Conservation (phyloP, 331 rosid genomes). For the Malus hybrid region DNA sequence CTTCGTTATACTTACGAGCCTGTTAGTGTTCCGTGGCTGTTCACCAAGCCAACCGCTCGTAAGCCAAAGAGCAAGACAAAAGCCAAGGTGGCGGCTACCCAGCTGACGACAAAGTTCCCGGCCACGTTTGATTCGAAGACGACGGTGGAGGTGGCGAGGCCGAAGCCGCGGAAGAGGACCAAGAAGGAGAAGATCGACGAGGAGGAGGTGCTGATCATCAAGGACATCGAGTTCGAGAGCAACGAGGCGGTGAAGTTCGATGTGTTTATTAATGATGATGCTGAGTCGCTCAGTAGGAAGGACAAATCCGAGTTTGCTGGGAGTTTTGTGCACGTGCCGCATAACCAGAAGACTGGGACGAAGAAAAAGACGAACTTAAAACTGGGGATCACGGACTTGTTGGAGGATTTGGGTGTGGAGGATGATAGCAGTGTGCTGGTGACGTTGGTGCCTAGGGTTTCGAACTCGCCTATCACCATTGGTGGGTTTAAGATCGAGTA, state of each 20-base stretch:
- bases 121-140: constrained; percentile 18
- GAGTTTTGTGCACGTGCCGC: constrained; percentile 67
- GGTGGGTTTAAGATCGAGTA: constrained; percentile 18
- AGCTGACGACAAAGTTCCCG: constrained; percentile 21
- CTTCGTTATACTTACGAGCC: constrained; percentile 54
- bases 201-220: constrained; percentile 62
- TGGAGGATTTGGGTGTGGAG: constrained; percentile 66
- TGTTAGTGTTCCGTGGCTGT: constrained; percentile 44
- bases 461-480: constrained; percentile 26
- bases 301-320: constrained; percentile 61
- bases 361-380: constrained; percentile 29
- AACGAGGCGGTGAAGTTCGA: constrained; percentile 43
- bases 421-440: constrained; percentile 47
- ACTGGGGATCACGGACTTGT: constrained; percentile 40
- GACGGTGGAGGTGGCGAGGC: constrained; percentile 40
- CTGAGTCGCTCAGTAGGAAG: constrained; percentile 19
- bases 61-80: constrained; percentile 23
- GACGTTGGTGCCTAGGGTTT: constrained; percentile 53
- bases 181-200: constrained; percentile 38
- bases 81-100: not conserved
- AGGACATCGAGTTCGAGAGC: constrained; percentile 41
- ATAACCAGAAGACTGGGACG: constrained; percentile 14
- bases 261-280: constrained; percentile 60
- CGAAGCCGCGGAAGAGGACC: constrained; percentile 38
- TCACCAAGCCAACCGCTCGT: constrained; percentile 45